Evolutionary conservation across 176 grass and related monocot species (phyloP).

Genomic region (Oryza punctata): DNA sequence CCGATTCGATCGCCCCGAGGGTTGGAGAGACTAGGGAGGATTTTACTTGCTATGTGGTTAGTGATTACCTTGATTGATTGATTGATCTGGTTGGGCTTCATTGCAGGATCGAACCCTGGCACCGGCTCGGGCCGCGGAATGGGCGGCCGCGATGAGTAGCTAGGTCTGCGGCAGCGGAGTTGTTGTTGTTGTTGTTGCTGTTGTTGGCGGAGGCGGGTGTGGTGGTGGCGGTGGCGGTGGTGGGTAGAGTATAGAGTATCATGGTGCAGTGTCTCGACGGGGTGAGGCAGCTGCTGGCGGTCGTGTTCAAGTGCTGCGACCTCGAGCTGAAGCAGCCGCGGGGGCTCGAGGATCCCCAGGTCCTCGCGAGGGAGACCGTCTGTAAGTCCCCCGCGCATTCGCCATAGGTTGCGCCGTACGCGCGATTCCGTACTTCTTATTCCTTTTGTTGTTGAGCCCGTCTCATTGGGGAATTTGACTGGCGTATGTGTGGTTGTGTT

Average conservation of each 20-base stretch:
- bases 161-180: not conserved
- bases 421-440: not conserved
- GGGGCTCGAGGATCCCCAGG: slow-evolving; percentile 77
- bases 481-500: not conserved
- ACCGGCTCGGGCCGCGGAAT: slow-evolving; percentile 14
- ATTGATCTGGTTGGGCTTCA: not conserved
- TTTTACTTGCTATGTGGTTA: too few species aligned
- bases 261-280: slow-evolving; percentile 96
- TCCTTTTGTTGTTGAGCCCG: not conserved
- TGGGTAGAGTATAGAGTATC: slow-evolving; percentile 33
- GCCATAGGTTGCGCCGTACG: not conserved
- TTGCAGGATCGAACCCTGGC: not conserved
- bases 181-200: not conserved
- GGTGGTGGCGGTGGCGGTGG: not conserved
- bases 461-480: slow-evolving; percentile 4
- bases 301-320: slow-evolving; percentile 76
- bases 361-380: slow-evolving; percentile 90
- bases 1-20: not conserved
- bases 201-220: not conserved
- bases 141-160: slow-evolving; percentile 25
- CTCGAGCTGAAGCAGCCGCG: slow-evolving; percentile 67
- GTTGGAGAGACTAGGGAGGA: too few species aligned
- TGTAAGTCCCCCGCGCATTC: slow-evolving; percentile 51
- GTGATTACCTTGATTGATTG: too few species aligned
- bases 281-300: slow-evolving; percentile 68